These are phyloP conservation scores for Lentinula guzmanii DNA, from an alignment of 768 basidiomycete species.

Conservation along the genomic window DNA sequence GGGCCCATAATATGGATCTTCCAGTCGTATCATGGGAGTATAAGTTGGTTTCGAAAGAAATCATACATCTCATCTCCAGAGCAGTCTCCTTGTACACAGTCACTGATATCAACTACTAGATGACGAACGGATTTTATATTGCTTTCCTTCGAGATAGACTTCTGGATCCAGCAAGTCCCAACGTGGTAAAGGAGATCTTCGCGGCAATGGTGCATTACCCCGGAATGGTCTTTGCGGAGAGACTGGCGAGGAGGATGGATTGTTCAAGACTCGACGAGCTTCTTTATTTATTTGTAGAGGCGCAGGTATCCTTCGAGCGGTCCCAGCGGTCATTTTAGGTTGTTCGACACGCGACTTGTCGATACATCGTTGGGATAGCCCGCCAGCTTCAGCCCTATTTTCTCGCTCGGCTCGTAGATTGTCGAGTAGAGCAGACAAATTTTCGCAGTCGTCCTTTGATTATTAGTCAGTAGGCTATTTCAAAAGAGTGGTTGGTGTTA, in stretches of 20 bases:
- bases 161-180: constrained; percentile 4
- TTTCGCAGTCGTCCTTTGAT: not conserved
- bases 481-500: not conserved
- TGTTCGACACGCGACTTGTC: not conserved
- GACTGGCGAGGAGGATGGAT: not conserved
- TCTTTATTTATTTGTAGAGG: not conserved
- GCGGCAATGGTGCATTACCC: not conserved
- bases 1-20: too few species aligned
- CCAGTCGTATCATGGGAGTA: too few species aligned
- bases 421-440: not conserved
- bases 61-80: too few species aligned
- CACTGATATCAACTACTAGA: not conserved
- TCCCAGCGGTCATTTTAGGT: not conserved
- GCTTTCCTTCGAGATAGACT: constrained; percentile 1
- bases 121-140: not conserved
- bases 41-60: too few species aligned
- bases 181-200: not conserved
- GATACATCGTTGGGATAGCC: not conserved
- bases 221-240: not conserved
- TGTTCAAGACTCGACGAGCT: not conserved
- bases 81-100: too few species aligned
- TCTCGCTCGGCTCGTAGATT: not conserved
- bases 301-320: not conserved
- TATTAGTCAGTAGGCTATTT: too few species aligned
- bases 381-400: not conserved